Percentiles rank a stretch among this genome's conserved stretches.
phyloP scores from a whole-genome alignment of 176 grass and related monocot genomes.

The Eremochloa ophiuroides region DNA sequence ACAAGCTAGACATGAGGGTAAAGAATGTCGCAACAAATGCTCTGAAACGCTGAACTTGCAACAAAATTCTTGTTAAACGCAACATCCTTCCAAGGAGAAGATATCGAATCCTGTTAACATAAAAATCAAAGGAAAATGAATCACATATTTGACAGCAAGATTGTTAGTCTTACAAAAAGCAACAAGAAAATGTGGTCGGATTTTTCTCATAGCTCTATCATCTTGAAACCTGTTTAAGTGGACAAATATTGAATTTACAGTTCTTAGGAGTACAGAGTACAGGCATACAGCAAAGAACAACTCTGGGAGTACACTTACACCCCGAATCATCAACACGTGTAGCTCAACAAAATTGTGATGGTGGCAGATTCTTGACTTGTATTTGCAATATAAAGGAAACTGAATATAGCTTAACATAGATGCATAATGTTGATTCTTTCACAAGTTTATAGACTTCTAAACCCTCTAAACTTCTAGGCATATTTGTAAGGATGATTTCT shows the following conservation, averaged over 20 bases:
- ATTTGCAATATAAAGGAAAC: neutral
- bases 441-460: neutral
- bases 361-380: neutral
- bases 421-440: neutral
- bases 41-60: conserved; percentile 78
- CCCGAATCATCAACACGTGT: neutral
- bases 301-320: conserved; percentile 5
- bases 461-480: neutral
- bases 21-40: conserved; percentile 95
- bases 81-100: conserved; percentile 96
- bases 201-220: neutral
- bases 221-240: neutral
- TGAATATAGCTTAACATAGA: neutral
- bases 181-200: neutral
- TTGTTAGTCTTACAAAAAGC: conserved; percentile 16
- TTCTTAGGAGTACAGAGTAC: neutral
- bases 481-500: neutral
- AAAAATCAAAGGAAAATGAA: conserved; percentile 18
- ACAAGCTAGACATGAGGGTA: conserved; percentile 89
- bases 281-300: neutral
- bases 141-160: conserved; percentile 6
- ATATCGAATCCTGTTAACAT: conserved; percentile 79
- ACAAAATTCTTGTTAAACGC: conserved; percentile 84
- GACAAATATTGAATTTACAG: conserved; percentile 1
- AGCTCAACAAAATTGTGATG: neutral